Evolutionary conservation across 352 stramenopile genomes (phyloP).

Genomic region (Lagenidium giganteum): DNA sequence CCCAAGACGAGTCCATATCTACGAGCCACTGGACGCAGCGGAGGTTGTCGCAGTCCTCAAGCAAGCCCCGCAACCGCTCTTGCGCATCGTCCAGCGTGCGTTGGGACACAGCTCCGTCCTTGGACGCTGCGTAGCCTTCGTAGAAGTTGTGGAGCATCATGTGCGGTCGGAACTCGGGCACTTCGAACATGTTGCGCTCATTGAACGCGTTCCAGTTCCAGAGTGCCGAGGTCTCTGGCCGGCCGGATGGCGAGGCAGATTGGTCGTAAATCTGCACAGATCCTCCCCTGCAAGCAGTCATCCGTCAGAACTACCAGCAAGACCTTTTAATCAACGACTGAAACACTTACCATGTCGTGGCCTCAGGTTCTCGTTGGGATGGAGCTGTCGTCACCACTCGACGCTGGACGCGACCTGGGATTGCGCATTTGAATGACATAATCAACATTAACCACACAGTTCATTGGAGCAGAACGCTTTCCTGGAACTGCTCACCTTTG

Average conservation of each 20-base stretch:
- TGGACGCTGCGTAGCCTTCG: slow-evolving; percentile 37
- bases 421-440: background rate
- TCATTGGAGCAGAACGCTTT: background rate
- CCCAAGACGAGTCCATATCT: slow-evolving; percentile 80
- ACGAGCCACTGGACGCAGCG: slow-evolving; percentile 60
- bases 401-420: slow-evolving; percentile 33
- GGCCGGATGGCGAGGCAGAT: slow-evolving; percentile 2
- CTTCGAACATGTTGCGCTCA: slow-evolving; percentile 59
- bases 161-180: slow-evolving; percentile 68
- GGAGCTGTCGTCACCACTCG: slow-evolving; percentile 16
- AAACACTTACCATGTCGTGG: slow-evolving; percentile 29
- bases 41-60: slow-evolving; percentile 71
- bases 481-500: slow-evolving; percentile 36
- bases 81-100: slow-evolving; percentile 56
- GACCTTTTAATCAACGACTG: background rate
- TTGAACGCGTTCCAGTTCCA: slow-evolving; percentile 57
- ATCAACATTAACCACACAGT: background rate
- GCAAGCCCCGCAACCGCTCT: slow-evolving; percentile 46
- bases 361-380: slow-evolving; percentile 17
- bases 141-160: slow-evolving; percentile 84
- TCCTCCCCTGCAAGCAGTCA: slow-evolving; percentile 39
- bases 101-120: slow-evolving; percentile 45
- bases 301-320: slow-evolving; percentile 1
- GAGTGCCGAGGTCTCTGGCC: slow-evolving; percentile 11
- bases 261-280: slow-evolving; percentile 69